These are phyloP conservation scores for Fonsecaea monophora DNA, from an alignment of 2,329 filamentous ascomycete species.

Conservation along the genomic window DNA sequence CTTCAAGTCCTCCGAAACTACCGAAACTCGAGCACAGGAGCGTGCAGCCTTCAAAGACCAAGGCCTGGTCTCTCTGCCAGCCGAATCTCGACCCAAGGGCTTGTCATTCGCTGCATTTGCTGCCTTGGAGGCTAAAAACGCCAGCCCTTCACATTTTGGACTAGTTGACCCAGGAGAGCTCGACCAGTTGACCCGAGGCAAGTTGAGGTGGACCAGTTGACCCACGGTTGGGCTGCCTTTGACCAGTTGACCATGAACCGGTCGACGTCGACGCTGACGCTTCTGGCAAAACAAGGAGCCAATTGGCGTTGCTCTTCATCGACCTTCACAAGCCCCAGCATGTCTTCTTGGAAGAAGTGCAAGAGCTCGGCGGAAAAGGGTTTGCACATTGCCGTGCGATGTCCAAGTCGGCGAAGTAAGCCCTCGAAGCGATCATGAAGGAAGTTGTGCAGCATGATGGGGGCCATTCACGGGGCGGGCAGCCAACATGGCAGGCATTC, in stretches of 20 bases:
- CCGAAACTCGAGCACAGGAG: too few relatives aligned
- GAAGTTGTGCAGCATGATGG: conserved; percentile 6
- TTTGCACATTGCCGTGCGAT: not conserved
- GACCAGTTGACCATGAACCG: not conserved
- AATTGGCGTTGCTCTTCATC: conserved; percentile 9
- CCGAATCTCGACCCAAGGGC: too few relatives aligned
- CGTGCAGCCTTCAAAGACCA: too few relatives aligned
- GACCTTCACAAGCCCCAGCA: conserved; percentile 6
- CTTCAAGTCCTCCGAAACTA: too few relatives aligned
- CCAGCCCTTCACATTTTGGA: too few relatives aligned
- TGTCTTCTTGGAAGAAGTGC: conserved; percentile 5
- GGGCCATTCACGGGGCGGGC: conserved; percentile 7
- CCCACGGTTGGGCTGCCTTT: too few relatives aligned
- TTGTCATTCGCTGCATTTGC: too few relatives aligned
- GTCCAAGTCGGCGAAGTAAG: not conserved
- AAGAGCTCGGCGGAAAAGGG: not conserved
- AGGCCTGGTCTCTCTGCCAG: too few relatives aligned
- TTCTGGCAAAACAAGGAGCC: conserved; percentile 1
- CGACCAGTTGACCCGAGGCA: too few relatives aligned
- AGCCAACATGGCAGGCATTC: conserved; percentile 11
- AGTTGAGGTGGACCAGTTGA: too few relatives aligned
- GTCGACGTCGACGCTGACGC: conserved; percentile 1
- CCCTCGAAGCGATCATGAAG: conserved; percentile 7
- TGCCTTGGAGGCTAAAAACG: too few relatives aligned
- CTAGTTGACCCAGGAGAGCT: too few relatives aligned